Conservation (phyloP, 2,329 filamentous ascomycete genomes). For the Xylariaceae sp. region DNA sequence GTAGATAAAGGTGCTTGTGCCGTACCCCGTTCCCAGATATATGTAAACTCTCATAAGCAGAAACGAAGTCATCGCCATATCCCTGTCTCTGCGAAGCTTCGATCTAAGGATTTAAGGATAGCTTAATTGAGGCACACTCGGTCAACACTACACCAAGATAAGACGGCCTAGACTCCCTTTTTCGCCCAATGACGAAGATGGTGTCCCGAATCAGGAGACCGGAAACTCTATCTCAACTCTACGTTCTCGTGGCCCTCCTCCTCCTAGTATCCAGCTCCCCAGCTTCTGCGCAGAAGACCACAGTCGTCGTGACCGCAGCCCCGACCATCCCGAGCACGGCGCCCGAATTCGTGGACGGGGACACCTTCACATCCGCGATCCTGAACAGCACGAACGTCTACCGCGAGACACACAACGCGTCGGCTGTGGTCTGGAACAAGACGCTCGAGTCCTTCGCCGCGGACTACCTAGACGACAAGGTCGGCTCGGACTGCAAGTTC, state of each 20-base stretch:
- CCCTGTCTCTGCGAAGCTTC: too few relatives aligned
- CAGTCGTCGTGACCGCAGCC: constrained; percentile 33
- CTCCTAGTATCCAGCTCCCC: constrained; percentile 12
- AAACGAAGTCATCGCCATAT: too few relatives aligned
- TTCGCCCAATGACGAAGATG: neutral
- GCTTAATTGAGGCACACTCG: too few relatives aligned
- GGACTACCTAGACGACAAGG: constrained; percentile 53
- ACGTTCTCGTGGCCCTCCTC: constrained; percentile 13
- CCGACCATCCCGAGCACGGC: constrained; percentile 33
- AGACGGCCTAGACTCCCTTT: too few relatives aligned
- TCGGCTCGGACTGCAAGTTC: constrained; percentile 15
- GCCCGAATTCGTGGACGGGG: constrained; percentile 43
- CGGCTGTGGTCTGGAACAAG: constrained; percentile 66
- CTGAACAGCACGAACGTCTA: constrained; percentile 72
- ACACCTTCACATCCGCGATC: constrained; percentile 58
- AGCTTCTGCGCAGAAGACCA: constrained; percentile 7
- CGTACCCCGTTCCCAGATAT: too few relatives aligned
- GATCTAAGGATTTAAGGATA: too few relatives aligned
- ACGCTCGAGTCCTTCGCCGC: constrained; percentile 62
- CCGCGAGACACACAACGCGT: constrained; percentile 66
- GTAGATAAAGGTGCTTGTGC: too few relatives aligned
- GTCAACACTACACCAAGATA: too few relatives aligned
- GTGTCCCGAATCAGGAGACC: neutral
- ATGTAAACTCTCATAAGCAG: too few relatives aligned
- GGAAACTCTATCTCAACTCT: neutral